Evolutionary conservation across 2,329 filamentous ascomycete genomes (phyloP), one percentile per base, ranked within the genome.

Genomic region (Alternaria solani): DNA sequence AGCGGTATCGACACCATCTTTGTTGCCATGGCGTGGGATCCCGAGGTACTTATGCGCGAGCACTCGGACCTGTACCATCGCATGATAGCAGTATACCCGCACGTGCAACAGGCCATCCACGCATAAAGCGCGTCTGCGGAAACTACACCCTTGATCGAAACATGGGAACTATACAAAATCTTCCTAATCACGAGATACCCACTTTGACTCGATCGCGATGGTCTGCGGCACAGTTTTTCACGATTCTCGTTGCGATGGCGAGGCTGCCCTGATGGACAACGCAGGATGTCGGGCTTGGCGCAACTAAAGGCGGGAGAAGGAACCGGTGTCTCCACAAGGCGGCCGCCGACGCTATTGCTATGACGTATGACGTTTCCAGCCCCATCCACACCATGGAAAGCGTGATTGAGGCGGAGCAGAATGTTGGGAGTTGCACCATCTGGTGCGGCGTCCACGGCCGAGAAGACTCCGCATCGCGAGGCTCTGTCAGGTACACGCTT

Each of bases 1-100:
- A 94, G 90, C 70, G 94, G 94, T n/a, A 88, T 96, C 64, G 91
- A 96, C 68, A 96, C 94, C 0, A 91, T 97, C 62, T 97, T 97
- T 70, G 92, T 97, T 0, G 93, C 92, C 2, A 85, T 84, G 77
- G 87, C 85, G 2, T 89, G 86, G 86, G 86, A 88, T 75, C 86
- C 86, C 8, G 85, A 91, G 72, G 91, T 94, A 8, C 81, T 97
- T 82, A 90, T 93, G 75, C 83, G 87, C 42, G 89, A 95, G 57
- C 94, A 97, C 77, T 88, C 89, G 0, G 92, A 96, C 62, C 80
- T 98, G 47, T 97, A 94, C 77, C 82, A 88, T 16, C 85, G 87
- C 63, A 90, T 98, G 88, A 84, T 96, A 1, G 81, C 85, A 52
- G 89, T 96, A 14, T 97, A 97, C 74, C 94, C 94, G 7, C 87